Percentiles rank a stretch among this genome's conserved stretches.
Conservation (phyloP, 169 alveolate species). For the Plasmodium adleri region DNA sequence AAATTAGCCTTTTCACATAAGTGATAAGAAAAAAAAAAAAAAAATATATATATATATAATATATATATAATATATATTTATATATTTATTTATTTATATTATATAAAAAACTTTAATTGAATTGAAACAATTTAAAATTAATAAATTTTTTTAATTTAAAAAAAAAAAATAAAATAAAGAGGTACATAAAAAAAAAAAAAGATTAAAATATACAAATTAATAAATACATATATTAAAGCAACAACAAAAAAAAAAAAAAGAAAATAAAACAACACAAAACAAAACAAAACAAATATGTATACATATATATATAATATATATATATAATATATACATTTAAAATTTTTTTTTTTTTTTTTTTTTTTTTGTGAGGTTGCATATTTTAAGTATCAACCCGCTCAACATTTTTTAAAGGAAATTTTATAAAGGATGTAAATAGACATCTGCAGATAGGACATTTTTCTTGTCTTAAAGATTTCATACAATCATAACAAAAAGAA, state of each 20-base stretch:
- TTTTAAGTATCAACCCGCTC: conserved; percentile 9
- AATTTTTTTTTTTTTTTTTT: neutral
- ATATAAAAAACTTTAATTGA: neutral
- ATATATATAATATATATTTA: too few relatives aligned
- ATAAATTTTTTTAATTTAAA: neutral
- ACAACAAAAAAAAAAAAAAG: conserved; percentile 53
- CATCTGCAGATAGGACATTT: conserved; percentile 86
- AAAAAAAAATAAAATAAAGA: neutral
- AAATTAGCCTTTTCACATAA: too few relatives aligned
- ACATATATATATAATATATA: neutral
- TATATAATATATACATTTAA: neutral
- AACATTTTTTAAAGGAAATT: conserved; percentile 35
- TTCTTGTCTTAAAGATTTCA: conserved; percentile 81
- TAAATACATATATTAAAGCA: too few relatives aligned
- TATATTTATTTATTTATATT: neutral
- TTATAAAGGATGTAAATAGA: conserved; percentile 51
- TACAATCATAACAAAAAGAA: conserved; percentile 84
- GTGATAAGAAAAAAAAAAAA: too few relatives aligned
- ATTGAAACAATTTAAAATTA: neutral
- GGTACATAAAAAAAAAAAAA: too few relatives aligned
- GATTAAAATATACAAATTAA: too few relatives aligned
- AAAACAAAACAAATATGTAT: neutral
- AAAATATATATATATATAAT: too few relatives aligned
- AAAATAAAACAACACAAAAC: neutral
- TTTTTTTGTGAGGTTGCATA: too few relatives aligned